Evolutionary conservation across 352 stramenopile species (phyloP), one percentile per base, ranked within the genome.

Genomic region (Thalassiosira mediterranea): DNA sequence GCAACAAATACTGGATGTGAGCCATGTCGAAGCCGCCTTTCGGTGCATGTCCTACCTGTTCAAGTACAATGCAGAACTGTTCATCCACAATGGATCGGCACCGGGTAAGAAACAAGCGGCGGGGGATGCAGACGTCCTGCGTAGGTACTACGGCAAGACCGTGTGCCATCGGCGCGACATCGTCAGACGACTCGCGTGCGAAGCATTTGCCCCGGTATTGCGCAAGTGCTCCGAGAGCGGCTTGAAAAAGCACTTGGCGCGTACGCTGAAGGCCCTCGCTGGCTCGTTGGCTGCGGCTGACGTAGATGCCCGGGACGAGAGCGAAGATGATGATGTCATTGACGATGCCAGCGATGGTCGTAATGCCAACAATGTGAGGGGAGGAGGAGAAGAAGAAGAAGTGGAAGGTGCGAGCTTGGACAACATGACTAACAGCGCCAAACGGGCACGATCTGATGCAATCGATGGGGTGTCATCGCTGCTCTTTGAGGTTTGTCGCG

Each of bases 391-490:
- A n/a, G 40, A 69, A 57, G 37, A 64, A 31, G 23, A 1, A 25
- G 29, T 48, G 52, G 51, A 29, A 29, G 62, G 23, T 31, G 3
- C 26, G 21, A 51, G 38, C 15, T 5, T 21, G 4, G 8, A n/a
- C 17, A 29, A 66, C 2, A 49, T 73, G 40, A 73, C 60, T 11
- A 57, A 67, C 31, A 73, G 49, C 44, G 66, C 83, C n/a, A 81
- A 83, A 79, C 63, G 76, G 53, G 80, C 75, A 25, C 68, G 81
- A 21, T 37, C 31, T 21, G 79, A 94, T 77, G 85, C 85, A n/a
- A 78, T 90, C 32, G 86, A 94, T 82, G 88, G 88, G 44, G 83
- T 94, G 19, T 84, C 88, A 10, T 79, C 66, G 13, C 67, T 94
- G 10, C 63, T 89, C 1, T 92, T 91, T 73, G 72, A 94, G 65